phyloP scores from a whole-genome alignment of 1,284 basidiomycete genomes.

The Schizophyllum amplum region DNA sequence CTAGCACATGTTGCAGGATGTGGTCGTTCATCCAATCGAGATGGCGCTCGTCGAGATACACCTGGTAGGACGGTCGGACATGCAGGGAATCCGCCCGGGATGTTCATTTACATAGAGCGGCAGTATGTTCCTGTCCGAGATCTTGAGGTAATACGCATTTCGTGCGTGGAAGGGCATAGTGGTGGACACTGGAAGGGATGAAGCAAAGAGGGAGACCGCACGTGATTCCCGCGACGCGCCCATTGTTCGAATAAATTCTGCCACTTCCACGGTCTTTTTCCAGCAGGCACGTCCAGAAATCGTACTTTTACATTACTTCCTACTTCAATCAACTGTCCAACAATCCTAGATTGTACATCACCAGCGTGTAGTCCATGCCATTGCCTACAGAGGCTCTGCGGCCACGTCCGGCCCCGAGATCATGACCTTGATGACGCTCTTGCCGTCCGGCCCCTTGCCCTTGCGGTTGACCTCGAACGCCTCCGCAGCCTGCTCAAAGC shows the following conservation, averaged over 20 bases:
- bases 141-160: constrained; percentile 64
- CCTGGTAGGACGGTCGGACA: constrained; percentile 26
- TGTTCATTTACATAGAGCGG: constrained; percentile 56
- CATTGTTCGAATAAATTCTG: neutral
- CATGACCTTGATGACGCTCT: constrained; percentile 66
- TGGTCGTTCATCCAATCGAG: constrained; percentile 72
- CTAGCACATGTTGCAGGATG: constrained; percentile 61
- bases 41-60: constrained; percentile 75
- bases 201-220: neutral
- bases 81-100: constrained; percentile 1
- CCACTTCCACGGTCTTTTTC: neutral
- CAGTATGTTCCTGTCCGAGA: constrained; percentile 53
- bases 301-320: constrained; percentile 18
- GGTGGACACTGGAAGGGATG: neutral
- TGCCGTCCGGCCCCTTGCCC: constrained; percentile 76
- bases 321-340: neutral
- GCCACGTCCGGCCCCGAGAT: constrained; percentile 68
- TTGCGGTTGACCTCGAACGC: constrained; percentile 77
- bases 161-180: constrained; percentile 36
- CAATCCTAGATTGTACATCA: constrained; percentile 13
- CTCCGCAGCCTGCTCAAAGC: constrained; percentile 63
- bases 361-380: neutral
- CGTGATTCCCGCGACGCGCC: neutral
- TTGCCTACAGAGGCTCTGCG: constrained; percentile 15
- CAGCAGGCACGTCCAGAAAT: neutral